A percentile compares a stretch with the other conserved stretches of the same genome.
Conservation (phyloP, 768 basidiomycete species). For the Crucibulum laeve region DNA sequence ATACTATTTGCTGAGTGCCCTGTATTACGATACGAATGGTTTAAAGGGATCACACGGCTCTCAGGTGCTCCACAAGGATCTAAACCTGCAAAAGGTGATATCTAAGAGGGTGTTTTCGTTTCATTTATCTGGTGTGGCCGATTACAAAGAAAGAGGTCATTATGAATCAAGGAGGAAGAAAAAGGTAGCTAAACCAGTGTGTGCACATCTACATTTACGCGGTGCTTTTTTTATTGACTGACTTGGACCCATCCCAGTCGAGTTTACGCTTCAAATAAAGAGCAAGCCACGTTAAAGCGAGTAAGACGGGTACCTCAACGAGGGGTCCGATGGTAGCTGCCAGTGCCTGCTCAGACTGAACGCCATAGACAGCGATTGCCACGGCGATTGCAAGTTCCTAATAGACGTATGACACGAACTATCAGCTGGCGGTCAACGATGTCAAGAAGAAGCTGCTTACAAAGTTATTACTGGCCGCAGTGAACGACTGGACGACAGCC, state of each 20-base stretch:
- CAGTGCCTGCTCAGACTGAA: conserved; percentile 72
- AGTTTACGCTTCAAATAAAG: conserved; percentile 38
- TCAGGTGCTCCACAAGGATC: no score
- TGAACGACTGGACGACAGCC: conserved; percentile 77
- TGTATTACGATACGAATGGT: no score
- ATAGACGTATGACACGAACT: not conserved
- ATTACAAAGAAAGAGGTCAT: no score
- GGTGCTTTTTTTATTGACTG: no score
- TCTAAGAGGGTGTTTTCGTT: no score
- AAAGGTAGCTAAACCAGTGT: no score
- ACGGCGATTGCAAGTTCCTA: conserved; percentile 84
- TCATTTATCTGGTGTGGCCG: no score
- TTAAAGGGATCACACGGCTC: no score
- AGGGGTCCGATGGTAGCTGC: conserved; percentile 78
- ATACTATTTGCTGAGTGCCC: no score
- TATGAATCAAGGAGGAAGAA: no score
- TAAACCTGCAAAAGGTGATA: no score
- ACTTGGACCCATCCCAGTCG: conserved; percentile 34
- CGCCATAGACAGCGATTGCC: conserved; percentile 72
- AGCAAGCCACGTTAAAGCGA: conserved; percentile 64
- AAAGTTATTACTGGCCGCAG: conserved; percentile 77
- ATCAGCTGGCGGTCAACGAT: not conserved
- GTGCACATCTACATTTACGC: no score
- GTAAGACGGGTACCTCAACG: conserved; percentile 77
- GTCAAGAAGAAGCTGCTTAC: conserved; percentile 28